Conservation (phyloP, 2,329 filamentous ascomycete species). For the Sporothrix dimorphospora region DNA sequence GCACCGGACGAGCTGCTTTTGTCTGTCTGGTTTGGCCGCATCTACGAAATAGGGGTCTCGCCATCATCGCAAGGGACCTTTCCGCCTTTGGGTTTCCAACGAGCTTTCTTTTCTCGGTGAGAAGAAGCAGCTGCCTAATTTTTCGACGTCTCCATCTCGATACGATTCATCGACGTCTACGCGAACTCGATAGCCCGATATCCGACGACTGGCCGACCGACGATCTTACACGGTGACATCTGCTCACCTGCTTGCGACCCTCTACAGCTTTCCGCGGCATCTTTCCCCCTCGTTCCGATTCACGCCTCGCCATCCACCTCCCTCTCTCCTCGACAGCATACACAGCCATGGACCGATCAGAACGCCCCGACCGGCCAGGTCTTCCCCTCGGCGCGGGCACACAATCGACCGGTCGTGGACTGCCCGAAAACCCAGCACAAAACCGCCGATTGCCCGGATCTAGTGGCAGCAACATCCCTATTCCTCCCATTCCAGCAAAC, state of each 20-base stretch:
- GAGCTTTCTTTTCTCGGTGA: no score
- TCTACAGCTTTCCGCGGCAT: not conserved
- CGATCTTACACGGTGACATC: not conserved
- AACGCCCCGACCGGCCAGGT: constrained; percentile 32
- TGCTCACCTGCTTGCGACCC: not conserved
- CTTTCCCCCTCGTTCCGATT: not conserved
- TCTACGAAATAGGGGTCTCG: not conserved
- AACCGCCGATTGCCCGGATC: constrained; percentile 40
- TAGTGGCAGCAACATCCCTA: constrained; percentile 35
- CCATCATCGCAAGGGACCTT: not conserved
- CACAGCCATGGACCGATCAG: constrained; percentile 32
- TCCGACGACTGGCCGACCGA: constrained; percentile 1
- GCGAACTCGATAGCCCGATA: not conserved
- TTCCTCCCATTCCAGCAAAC: constrained; percentile 34
- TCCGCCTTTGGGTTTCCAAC: no score
- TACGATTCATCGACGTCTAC: not conserved
- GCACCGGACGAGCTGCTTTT: not conserved
- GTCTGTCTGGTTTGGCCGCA: constrained; percentile 2
- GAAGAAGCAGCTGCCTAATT: not conserved
- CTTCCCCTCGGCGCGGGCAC: constrained; percentile 29
- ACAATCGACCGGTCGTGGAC: constrained; percentile 35
- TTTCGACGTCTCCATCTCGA: not conserved
- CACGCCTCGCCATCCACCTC: not conserved
- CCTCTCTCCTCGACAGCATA: not conserved
- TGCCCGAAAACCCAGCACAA: constrained; percentile 45